Percentiles rank a stretch among this genome's conserved stretches.
These are phyloP conservation scores for Barnettozyma californica DNA, from an alignment of 805 yeast genomes.

Conservation along the genomic window DNA sequence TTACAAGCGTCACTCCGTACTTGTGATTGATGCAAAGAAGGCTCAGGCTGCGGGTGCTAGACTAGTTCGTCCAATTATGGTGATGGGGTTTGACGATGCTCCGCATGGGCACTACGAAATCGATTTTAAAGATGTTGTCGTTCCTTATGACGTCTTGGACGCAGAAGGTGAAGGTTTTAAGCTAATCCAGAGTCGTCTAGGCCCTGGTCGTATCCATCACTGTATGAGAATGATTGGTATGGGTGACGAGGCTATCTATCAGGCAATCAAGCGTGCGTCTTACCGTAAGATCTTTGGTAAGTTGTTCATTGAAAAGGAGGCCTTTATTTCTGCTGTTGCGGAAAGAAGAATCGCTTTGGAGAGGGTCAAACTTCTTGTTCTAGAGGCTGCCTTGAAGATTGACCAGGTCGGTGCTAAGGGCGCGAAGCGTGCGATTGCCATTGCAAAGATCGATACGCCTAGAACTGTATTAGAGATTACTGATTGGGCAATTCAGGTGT, in stretches of 20 bases:
- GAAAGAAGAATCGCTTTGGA: slow-evolving; percentile 49
- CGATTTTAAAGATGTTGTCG: slow-evolving; percentile 42
- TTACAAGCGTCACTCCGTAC: slow-evolving; percentile 51
- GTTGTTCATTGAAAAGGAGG: slow-evolving; percentile 44
- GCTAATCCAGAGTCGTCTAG: slow-evolving; percentile 57
- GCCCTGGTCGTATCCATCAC: slow-evolving; percentile 69
- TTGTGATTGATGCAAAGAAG: slow-evolving; percentile 46
- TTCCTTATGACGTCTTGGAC: slow-evolving; percentile 38
- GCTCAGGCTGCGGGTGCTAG: slow-evolving; percentile 47
- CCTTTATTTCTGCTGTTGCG: slow-evolving; percentile 44
- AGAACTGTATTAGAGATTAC: slow-evolving; percentile 43
- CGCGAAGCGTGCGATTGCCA: slow-evolving; percentile 53
- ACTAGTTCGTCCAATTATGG: slow-evolving; percentile 44
- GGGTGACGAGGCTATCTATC: slow-evolving; percentile 49
- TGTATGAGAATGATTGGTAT: slow-evolving; percentile 62
- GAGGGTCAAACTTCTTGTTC: slow-evolving; percentile 47
- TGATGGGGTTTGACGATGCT: slow-evolving; percentile 62
- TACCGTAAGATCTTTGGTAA: slow-evolving; percentile 48
- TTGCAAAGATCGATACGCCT: slow-evolving; percentile 62
- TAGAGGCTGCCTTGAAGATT: slow-evolving; percentile 56
- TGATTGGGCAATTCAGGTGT: slow-evolving; percentile 61
- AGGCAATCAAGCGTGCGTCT: slow-evolving; percentile 46
- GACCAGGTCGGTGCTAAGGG: slow-evolving; percentile 48
- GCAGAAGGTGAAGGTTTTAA: slow-evolving; percentile 58
- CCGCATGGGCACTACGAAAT: slow-evolving; percentile 71